phyloP scores from a whole-genome alignment of 768 basidiomycete genomes.

The Omphalotus guepiniiformis region DNA sequence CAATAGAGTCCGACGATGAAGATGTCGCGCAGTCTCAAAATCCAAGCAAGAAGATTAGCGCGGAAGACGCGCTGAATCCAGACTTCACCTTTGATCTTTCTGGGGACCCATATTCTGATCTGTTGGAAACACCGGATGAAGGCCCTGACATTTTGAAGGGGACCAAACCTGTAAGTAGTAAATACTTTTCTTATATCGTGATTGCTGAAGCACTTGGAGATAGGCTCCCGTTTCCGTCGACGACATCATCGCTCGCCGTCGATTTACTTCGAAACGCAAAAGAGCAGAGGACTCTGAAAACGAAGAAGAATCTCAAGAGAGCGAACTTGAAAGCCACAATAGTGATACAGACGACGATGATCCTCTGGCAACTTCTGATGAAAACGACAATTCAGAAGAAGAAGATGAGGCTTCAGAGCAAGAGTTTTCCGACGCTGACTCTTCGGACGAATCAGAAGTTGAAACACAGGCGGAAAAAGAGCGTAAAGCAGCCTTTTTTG shows the following conservation, averaged over 20 bases:
- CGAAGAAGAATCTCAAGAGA: conserved; percentile 29
- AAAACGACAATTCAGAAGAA: conserved; percentile 25
- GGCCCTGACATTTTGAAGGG: conserved; percentile 57
- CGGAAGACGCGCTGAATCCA: conserved; percentile 68
- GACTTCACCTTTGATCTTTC: conserved; percentile 79
- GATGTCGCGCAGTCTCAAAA: conserved; percentile 25
- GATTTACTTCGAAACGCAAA: conserved; percentile 62
- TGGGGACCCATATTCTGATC: conserved; percentile 64
- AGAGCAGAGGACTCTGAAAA: conserved; percentile 37
- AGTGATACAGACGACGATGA: conserved; percentile 30
- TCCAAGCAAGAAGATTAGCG: conserved; percentile 17
- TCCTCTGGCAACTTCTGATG: conserved; percentile 24
- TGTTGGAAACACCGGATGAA: conserved; percentile 37
- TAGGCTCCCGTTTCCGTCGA: conserved; percentile 84
- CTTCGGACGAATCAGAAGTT: conserved; percentile 43
- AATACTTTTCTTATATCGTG: conserved; percentile 1
- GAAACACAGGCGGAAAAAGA: conserved; percentile 67
- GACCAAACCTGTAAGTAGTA: conserved; percentile 51
- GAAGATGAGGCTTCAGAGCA: conserved; percentile 11
- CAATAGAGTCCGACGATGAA: conserved; percentile 78
- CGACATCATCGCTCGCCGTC: conserved; percentile 82
- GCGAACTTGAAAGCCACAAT: conserved; percentile 24
- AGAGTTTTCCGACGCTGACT: conserved; percentile 4
- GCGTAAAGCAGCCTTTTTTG: conserved; percentile 88
- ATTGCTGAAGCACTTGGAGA: conserved; percentile 6